Conservation (phyloP, 164 flowering plant genomes). For the Santalum album region DNA sequence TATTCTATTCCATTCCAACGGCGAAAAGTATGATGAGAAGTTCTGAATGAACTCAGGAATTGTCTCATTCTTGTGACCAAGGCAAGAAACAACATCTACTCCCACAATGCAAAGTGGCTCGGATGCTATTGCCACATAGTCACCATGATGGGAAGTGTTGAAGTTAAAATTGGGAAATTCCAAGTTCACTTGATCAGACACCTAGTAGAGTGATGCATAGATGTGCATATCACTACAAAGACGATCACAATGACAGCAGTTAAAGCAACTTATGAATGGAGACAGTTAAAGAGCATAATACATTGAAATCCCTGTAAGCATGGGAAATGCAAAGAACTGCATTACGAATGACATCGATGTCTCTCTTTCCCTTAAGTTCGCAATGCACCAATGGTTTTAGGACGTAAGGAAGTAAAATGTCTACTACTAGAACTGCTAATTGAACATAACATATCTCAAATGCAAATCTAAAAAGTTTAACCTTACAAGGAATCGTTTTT, state of each 20-base stretch:
- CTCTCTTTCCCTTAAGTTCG: too few species aligned
- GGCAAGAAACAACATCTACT: slow-evolving; percentile 56
- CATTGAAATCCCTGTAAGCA: too few species aligned
- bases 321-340: too few species aligned
- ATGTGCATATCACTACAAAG: too few species aligned
- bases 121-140: slow-evolving; percentile 79
- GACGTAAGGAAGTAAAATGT: too few species aligned
- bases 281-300: too few species aligned
- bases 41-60: slow-evolving; percentile 36
- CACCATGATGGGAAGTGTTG: slow-evolving; percentile 83
- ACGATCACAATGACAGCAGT: not conserved
- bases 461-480: too few species aligned
- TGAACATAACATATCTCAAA: too few species aligned
- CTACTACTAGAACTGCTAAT: too few species aligned
- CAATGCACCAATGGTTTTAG: too few species aligned
- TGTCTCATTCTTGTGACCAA: slow-evolving; percentile 39
- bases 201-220: slow-evolving; percentile 28
- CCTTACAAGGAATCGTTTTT: too few species aligned
- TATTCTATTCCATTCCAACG: slow-evolving; percentile 58
- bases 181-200: slow-evolving; percentile 12
- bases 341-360: too few species aligned
- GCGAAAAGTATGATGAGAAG: slow-evolving; percentile 55
- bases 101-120: slow-evolving; percentile 81
- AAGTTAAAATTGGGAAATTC: slow-evolving; percentile 73
- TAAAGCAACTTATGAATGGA: not conserved